Base-by-base conservation (phyloP, 2,329 filamentous ascomycete species). In the Phoma sp. region DNA sequence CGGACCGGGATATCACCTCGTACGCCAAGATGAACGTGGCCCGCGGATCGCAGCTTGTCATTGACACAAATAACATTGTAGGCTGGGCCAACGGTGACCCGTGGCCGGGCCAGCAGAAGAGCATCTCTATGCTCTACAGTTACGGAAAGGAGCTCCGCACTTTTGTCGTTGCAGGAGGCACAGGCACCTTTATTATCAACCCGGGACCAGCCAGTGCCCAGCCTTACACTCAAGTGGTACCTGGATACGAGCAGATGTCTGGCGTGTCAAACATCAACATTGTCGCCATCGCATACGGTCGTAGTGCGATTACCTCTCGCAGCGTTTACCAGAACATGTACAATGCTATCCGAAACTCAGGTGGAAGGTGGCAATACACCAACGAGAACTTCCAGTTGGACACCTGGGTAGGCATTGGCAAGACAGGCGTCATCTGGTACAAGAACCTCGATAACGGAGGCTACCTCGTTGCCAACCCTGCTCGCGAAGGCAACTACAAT, bases 51-150 rank as follows among this genome's bases (percentile, higher is more conserved):
- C 51, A 48, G n/a, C 44, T 54, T 8, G 24, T 54, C 27, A 54
- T 54, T 9, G 51, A 54, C 4, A 54, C 43, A 6, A 54, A 54
- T 32, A 54, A 43, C 32, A 54, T 54, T 36, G 44, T 54, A 3
- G 51, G 51, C 25, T 54, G 51, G 51, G 51, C 51, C 10, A 54
- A 54, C 19, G 44, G 51, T 12, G 51, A 54, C 12, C 51, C 51
- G 43, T 43, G 43, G 51, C 51, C 51, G 22, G 51, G 51, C 15
- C 38, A 38, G 3, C 32, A 32, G 29, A 54, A 54, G 51, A 48
- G 38, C 44, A 54, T 48, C 9, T 48, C 44, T 13, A 47, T 54
- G 44, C 44, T 54, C 13, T 54, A 48, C 39, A 54, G 32, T 19
- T 54, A 48, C 9, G 51, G 51, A 19, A 43, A 43, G 10, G 51